phyloP scores from a whole-genome alignment of 371 early-diverging fungal species.

The Cokeromyces recurvatus region DNA sequence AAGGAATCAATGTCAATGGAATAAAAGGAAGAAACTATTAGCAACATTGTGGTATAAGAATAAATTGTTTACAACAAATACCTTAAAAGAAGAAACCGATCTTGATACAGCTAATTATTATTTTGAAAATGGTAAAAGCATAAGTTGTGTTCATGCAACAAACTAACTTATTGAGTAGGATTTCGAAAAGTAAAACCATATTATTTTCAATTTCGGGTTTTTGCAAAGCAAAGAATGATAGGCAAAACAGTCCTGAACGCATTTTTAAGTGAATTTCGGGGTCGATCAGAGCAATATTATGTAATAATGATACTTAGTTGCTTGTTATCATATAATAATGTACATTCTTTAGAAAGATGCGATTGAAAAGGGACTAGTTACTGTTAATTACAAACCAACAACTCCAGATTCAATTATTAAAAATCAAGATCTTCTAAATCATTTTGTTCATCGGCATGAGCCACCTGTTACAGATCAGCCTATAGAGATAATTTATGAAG shows the following conservation, averaged over 20 bases:
- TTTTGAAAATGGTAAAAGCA: constrained; percentile 41
- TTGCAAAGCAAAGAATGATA: constrained; percentile 93
- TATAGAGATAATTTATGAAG: constrained; percentile 57
- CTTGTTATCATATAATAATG: not conserved
- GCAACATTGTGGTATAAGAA: too few relatives aligned
- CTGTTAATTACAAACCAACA: constrained; percentile 64
- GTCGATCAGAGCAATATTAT: constrained; percentile 78
- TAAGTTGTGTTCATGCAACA: not conserved
- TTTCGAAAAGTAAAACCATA: constrained; percentile 83
- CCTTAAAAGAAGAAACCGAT: too few relatives aligned
- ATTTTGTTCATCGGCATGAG: constrained; percentile 91
- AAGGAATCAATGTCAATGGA: too few relatives aligned
- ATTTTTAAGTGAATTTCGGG: constrained; percentile 83
- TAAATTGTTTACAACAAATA: too few relatives aligned
- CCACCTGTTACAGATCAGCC: constrained; percentile 77
- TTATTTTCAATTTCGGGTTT: constrained; percentile 70
- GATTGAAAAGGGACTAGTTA: constrained; percentile 74
- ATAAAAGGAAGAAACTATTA: too few relatives aligned
- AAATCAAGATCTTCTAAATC: constrained; percentile 74
- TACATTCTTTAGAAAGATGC: constrained; percentile 53
- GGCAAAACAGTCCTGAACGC: constrained; percentile 68
- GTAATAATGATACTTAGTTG: constrained; percentile 33
- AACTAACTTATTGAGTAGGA: constrained; percentile 28
- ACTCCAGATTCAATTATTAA: constrained; percentile 48
- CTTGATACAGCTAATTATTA: constrained; percentile 34